phyloP scores from a whole-genome alignment of 495 filamentous ascomycete species.

The Aspergillus cavernicola region DNA sequence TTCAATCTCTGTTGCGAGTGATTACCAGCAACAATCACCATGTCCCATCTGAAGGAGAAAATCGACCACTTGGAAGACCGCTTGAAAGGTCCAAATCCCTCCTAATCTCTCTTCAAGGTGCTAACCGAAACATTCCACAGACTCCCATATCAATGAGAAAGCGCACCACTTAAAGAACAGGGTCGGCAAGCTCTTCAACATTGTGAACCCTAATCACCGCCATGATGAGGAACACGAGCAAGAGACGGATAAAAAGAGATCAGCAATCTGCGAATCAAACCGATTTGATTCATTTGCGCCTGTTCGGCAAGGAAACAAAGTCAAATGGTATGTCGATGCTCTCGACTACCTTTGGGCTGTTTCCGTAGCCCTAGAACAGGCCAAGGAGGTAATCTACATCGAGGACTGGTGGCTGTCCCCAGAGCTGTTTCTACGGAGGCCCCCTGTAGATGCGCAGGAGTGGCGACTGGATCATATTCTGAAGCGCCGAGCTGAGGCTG shows the following conservation, averaged over 20 bases:
- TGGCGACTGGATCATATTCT: slow-evolving; percentile 84
- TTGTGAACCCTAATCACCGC: slow-evolving; percentile 85
- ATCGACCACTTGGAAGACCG: slow-evolving; percentile 30
- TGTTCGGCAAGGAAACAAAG: slow-evolving; percentile 73
- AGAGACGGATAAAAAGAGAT: slow-evolving; percentile 74
- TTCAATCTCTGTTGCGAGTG: too few relatives aligned
- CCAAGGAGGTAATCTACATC: slow-evolving; percentile 92
- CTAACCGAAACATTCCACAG: slow-evolving; percentile 19
- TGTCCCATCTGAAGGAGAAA: slow-evolving; percentile 34
- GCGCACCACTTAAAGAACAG: slow-evolving; percentile 57
- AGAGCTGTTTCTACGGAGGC: slow-evolving; percentile 84
- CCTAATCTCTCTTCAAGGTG: background rate
- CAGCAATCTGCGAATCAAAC: slow-evolving; percentile 65
- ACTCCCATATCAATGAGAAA: slow-evolving; percentile 42
- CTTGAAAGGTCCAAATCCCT: slow-evolving; percentile 27
- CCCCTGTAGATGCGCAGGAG: slow-evolving; percentile 74
- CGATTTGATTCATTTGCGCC: slow-evolving; percentile 88
- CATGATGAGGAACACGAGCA: slow-evolving; percentile 94
- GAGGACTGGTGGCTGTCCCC: slow-evolving; percentile 97
- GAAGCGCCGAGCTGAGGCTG: slow-evolving; percentile 83
- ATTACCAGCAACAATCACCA: too few relatives aligned
- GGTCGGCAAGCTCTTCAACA: slow-evolving; percentile 64
- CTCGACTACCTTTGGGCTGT: slow-evolving; percentile 93
- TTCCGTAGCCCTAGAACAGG: slow-evolving; percentile 77
- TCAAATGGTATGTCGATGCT: slow-evolving; percentile 98